Percentiles rank a stretch among this genome's conserved stretches.
Evolutionary conservation across 805 yeast species (phyloP).

Genomic region (Maudiozyma serrabonitensis): DNA sequence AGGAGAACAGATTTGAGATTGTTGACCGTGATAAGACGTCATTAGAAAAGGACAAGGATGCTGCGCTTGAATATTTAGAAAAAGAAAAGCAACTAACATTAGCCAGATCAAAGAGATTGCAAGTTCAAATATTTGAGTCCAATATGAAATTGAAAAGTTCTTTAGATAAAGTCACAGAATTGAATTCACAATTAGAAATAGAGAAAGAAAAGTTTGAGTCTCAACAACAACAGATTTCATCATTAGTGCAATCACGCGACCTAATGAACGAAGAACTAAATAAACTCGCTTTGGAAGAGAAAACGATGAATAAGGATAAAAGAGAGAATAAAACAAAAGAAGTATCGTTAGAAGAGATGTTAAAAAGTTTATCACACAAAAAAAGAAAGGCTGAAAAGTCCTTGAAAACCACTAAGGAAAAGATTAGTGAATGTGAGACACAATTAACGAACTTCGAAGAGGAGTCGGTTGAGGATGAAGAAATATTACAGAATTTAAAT

Average conservation of each 20-base stretch:
- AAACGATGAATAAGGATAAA: constrained; percentile 18
- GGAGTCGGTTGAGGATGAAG: constrained; percentile 36
- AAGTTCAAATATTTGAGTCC: constrained; percentile 38
- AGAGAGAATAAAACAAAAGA: constrained; percentile 41
- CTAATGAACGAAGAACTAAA: constrained; percentile 19
- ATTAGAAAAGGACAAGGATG: constrained; percentile 54
- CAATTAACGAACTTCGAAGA: constrained; percentile 38
- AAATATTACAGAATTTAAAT: constrained; percentile 39
- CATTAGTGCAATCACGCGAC: constrained; percentile 22
- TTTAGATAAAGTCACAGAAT: constrained; percentile 30
- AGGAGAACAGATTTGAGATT: constrained; percentile 66
- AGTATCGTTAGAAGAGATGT: constrained; percentile 67
- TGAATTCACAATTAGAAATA: constrained; percentile 33
- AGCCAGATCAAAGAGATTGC: constrained; percentile 47
- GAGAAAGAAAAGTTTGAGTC: constrained; percentile 37
- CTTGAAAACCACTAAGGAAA: constrained; percentile 38
- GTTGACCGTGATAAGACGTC: constrained; percentile 66
- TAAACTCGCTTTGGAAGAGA: constrained; percentile 25
- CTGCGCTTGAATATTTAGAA: constrained; percentile 55
- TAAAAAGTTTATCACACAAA: constrained; percentile 53
- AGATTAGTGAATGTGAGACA: constrained; percentile 36
- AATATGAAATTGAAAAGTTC: constrained; percentile 33
- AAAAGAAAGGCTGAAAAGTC: constrained; percentile 49
- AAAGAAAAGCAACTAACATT: constrained; percentile 52
- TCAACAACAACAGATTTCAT: constrained; percentile 31